Percentiles rank a stretch among this genome's conserved stretches.
Evolutionary conservation across 2,329 filamentous ascomycete genomes (phyloP).

Genomic region (Beauveria australis): DNA sequence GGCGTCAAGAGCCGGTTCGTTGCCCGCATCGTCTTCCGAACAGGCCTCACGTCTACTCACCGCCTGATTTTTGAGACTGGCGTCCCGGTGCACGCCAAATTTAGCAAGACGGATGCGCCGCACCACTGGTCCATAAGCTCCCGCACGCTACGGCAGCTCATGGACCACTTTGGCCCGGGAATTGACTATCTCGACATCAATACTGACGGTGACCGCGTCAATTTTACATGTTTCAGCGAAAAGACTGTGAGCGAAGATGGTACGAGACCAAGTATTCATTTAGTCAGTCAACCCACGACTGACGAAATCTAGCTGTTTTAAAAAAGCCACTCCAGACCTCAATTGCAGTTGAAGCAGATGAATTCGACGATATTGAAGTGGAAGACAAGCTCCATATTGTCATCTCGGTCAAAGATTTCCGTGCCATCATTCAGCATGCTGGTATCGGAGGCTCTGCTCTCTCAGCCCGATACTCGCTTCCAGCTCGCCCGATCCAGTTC

Average conservation of each 20-base stretch:
- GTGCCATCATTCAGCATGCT: conserved; percentile 69
- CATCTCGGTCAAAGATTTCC: conserved; percentile 76
- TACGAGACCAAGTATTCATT: conserved; percentile 15
- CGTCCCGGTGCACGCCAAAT: conserved; percentile 69
- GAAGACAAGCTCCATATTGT: conserved; percentile 71
- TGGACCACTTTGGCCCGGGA: conserved; percentile 73
- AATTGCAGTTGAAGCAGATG: conserved; percentile 65
- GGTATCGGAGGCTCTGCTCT: conserved; percentile 60
- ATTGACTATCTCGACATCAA: conserved; percentile 77
- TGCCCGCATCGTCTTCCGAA: conserved; percentile 64
- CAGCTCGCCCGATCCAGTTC: conserved; percentile 64
- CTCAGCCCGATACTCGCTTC: conserved; percentile 61
- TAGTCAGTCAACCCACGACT: conserved; percentile 9
- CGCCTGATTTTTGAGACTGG: conserved; percentile 66
- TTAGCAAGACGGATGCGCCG: conserved; percentile 55
- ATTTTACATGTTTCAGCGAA: conserved; percentile 76
- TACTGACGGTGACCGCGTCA: conserved; percentile 62
- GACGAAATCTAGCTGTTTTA: conserved; percentile 48
- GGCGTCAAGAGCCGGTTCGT: conserved; percentile 66
- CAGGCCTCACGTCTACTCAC: conserved; percentile 71
- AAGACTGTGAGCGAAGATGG: conserved; percentile 59
- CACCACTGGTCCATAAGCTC: conserved; percentile 69
- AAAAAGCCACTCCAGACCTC: conserved; percentile 77
- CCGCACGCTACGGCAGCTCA: conserved; percentile 61
- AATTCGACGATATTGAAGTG: conserved; percentile 68